Evolutionary conservation across 1,284 basidiomycete species (phyloP), one percentile per base, ranked within the genome.

Genomic region (Cryptococcus hybrid): DNA sequence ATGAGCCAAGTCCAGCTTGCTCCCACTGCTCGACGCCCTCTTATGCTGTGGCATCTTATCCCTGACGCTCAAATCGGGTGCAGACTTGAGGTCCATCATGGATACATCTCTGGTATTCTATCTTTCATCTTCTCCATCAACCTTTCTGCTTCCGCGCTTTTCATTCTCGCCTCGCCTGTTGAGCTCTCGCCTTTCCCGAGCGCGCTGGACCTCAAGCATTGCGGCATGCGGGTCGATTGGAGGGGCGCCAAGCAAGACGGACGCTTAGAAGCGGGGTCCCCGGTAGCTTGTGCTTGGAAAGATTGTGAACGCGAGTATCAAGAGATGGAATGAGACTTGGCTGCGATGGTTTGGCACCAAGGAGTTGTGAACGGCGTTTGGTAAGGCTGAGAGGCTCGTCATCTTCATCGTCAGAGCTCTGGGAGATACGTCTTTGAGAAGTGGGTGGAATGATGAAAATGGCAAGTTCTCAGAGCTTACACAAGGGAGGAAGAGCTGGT

Each of bases 181-280:
- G 15, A 65, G 60, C 18, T 63, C 57, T 18, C 73, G 62, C 36
- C 71, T 59, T 47, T 71, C 73, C 18, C 73, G 57, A 2, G 70
- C 69, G 18, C 52, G 48, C 2, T 62, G 69, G 7, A 75, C 62
- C 40, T 65, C 56, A 5, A 64, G 64, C 60, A 75, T 61, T 1
- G 71, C 67, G 24, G 15, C 47, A 8, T 47, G 18, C 1, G 7
- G 47, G 18, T 11, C 47, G 7, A 11, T 15, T 24, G 24, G 15
- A 30, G 34, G n/a, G 18, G 47, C 15, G 13, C 47, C 8, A 13
- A 30, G 7, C 18, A 47, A 34, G 34, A 51, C 5, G 44, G 18
- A n/a, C 47, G 11, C 12, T 57, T 48, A 4, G 50, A 51, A n/a
- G 54, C 13, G n/a, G 7, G 46, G 34, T 52, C 36, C 13, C 12